Percentiles rank a stretch among this genome's conserved stretches.
phyloP scores from a whole-genome alignment of 805 yeast genomes.

The Wickerhamiella spandovensis region DNA sequence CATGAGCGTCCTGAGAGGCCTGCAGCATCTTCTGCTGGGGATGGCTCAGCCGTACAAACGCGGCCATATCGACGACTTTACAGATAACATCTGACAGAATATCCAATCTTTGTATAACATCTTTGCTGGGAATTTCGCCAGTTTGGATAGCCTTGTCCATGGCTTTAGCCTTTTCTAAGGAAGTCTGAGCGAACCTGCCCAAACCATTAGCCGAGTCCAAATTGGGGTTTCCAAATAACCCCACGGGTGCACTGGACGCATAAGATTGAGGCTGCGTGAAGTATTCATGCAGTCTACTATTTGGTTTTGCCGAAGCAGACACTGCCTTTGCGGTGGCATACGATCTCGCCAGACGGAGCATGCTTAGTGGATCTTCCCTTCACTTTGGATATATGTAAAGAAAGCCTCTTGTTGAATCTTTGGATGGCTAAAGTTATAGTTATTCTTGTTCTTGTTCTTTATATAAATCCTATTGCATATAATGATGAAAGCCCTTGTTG shows the following conservation, averaged over 20 bases:
- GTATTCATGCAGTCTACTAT: background rate
- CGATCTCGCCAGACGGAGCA: background rate
- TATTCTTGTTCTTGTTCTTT: no score
- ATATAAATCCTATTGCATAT: no score
- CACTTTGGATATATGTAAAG: no score
- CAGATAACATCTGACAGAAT: conserved; percentile 78
- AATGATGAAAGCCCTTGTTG: no score
- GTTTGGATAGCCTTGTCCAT: conserved; percentile 46
- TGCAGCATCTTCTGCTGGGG: conserved; percentile 57
- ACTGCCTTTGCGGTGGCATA: background rate
- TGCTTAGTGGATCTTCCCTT: background rate
- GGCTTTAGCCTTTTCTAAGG: conserved; percentile 50
- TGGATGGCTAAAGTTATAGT: no score
- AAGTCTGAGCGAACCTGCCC: conserved; percentile 46
- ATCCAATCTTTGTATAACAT: conserved; percentile 58
- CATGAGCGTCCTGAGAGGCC: conserved; percentile 82
- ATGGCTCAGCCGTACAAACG: conserved; percentile 78
- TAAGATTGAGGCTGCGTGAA: conserved; percentile 10
- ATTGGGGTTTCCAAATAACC: conserved; percentile 64
- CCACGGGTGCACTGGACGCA: conserved; percentile 25
- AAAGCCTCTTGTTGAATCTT: no score
- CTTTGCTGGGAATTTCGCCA: conserved; percentile 28
- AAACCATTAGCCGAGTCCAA: conserved; percentile 61
- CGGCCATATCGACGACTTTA: conserved; percentile 87
- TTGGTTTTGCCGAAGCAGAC: background rate